Conservation (phyloP, 73 alveolate genomes). For the Paramecium biaurelia region DNA sequence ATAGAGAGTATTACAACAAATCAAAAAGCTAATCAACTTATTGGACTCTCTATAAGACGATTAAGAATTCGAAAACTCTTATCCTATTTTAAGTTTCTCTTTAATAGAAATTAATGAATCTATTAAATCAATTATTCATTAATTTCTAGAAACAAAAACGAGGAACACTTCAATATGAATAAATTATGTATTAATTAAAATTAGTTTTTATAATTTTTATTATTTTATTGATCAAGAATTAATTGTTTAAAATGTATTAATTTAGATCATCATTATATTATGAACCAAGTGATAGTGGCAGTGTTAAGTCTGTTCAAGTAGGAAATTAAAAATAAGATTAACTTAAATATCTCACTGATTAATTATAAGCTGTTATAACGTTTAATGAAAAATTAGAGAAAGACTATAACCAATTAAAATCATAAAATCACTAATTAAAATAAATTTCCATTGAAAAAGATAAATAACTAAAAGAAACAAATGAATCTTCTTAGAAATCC, state of each 20-base stretch:
- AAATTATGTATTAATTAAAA: neutral
- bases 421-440: neutral
- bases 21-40: neutral
- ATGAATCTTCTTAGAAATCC: neutral
- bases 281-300: neutral
- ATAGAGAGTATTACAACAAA: neutral
- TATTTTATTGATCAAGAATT: neutral
- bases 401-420: neutral
- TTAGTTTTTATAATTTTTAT: neutral
- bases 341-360: neutral
- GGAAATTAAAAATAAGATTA: neutral
- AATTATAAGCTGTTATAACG: neutral
- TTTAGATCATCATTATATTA: neutral
- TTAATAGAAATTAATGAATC: neutral
- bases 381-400: slow-evolving; percentile 8
- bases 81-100: neutral
- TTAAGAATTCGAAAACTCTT: neutral
- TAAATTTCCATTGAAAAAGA: neutral
- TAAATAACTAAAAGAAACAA: neutral
- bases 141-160: slow-evolving; percentile 1
- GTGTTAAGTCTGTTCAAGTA: neutral
- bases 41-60: neutral
- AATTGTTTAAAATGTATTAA: neutral
- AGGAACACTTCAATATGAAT: slow-evolving; percentile 2
- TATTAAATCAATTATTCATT: neutral